Evolutionary conservation across 2,329 filamentous ascomycete genomes (phyloP).

Genomic region (Fusarium nurragi): DNA sequence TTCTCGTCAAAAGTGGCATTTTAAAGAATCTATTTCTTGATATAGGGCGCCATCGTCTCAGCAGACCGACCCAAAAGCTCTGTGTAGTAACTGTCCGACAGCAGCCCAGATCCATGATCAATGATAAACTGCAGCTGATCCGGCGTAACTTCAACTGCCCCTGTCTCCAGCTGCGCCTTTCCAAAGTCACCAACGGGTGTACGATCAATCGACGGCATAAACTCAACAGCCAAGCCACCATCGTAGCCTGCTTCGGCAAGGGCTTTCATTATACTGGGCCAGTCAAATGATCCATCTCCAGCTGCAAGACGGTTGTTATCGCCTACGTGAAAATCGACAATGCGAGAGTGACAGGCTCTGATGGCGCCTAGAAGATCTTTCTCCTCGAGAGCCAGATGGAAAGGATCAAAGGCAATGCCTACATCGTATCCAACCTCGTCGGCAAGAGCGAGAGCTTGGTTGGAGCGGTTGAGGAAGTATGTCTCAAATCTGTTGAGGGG

Average conservation of each 20-base stretch:
- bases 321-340: slow-evolving; percentile 31
- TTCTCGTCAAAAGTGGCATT: too few species aligned
- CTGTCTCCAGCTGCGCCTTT: slow-evolving; percentile 19
- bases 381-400: slow-evolving; percentile 32
- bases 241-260: slow-evolving; percentile 18
- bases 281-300: slow-evolving; percentile 30
- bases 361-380: slow-evolving; percentile 25
- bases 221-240: slow-evolving; percentile 29
- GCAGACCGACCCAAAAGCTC: slow-evolving; percentile 20
- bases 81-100: slow-evolving; percentile 27
- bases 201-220: slow-evolving; percentile 36
- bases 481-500: slow-evolving; percentile 39
- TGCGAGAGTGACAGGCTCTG: slow-evolving; percentile 10
- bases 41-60: slow-evolving; percentile 8
- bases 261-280: slow-evolving; percentile 21
- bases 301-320: slow-evolving; percentile 33
- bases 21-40: background rate
- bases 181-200: slow-evolving; percentile 23
- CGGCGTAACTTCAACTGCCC: slow-evolving; percentile 3
- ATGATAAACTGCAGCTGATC: slow-evolving; percentile 34
- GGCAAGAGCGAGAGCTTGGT: slow-evolving; percentile 33
- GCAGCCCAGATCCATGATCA: slow-evolving; percentile 27
- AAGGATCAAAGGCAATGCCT: slow-evolving; percentile 31
- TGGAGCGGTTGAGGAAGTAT: slow-evolving; percentile 34
- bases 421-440: slow-evolving; percentile 26